Evolutionary conservation across 805 yeast species (phyloP).

Genomic region (Pichia thaimueangensis): DNA sequence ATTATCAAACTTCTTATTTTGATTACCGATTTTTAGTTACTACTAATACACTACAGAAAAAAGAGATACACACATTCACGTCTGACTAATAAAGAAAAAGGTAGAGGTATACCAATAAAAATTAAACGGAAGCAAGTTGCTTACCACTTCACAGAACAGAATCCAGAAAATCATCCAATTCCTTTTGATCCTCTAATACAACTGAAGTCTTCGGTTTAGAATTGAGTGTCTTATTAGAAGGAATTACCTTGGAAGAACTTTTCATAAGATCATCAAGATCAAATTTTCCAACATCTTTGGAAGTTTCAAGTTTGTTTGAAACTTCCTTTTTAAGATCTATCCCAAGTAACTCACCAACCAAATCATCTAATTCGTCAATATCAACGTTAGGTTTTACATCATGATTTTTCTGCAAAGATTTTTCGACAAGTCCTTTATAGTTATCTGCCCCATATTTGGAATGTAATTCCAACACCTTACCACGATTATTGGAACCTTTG

Average conservation of each 20-base stretch:
- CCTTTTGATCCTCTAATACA: not conserved
- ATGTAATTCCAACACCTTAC: conserved; percentile 13
- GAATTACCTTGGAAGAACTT: no score
- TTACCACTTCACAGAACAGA: conserved; percentile 5
- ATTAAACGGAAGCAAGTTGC: not conserved
- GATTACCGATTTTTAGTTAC: no score
- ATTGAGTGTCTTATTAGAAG: no score
- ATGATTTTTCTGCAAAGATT: conserved; percentile 1
- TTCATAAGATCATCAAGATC: conserved; percentile 10
- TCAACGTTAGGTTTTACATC: not conserved
- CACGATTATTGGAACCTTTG: not conserved
- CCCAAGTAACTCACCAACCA: conserved; percentile 12
- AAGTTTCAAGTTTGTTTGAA: not conserved
- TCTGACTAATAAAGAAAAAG: no score
- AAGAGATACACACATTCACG: no score
- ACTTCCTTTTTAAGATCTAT: conserved; percentile 5
- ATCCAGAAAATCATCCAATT: conserved; percentile 13
- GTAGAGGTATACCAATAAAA: no score
- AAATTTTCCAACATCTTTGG: no score
- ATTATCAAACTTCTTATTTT: no score
- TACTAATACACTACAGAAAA: no score
- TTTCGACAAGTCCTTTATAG: conserved; percentile 12
- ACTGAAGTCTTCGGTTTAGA: not conserved
- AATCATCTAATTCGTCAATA: conserved; percentile 11
- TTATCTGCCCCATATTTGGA: conserved; percentile 13